Evolutionary conservation across 108 stramenopile species (phyloP).

Genomic region (Nitzschia palea): DNA sequence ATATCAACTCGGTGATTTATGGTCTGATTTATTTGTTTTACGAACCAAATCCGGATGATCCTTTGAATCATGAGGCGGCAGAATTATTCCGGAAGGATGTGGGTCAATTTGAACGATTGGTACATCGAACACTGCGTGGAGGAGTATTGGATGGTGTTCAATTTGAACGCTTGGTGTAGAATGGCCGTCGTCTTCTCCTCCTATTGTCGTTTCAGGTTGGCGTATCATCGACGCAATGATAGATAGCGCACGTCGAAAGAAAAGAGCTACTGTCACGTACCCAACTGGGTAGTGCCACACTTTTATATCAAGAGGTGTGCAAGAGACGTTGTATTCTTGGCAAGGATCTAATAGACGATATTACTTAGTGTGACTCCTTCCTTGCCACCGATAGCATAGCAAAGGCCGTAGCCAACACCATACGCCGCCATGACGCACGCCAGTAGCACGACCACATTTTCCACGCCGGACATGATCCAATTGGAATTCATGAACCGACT

Average conservation of each 20-base stretch:
- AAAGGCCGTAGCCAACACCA: constrained; percentile 29
- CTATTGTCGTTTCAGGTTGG: too few relatives aligned
- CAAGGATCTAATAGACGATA: not conserved
- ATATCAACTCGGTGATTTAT: constrained; percentile 99
- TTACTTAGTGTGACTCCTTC: constrained; percentile 1
- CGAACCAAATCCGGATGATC: constrained; percentile 99
- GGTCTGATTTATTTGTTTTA: constrained; percentile 98
- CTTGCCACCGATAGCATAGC: constrained; percentile 6
- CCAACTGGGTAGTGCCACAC: too few relatives aligned
- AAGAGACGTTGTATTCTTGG: too few relatives aligned
- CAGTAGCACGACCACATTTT: constrained; percentile 58
- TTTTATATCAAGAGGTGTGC: too few relatives aligned
- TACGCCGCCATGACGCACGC: constrained; percentile 51
- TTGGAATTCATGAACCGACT: constrained; percentile 55
- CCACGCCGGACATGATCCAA: constrained; percentile 60
- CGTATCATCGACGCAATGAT: too few relatives aligned
- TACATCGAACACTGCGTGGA: constrained; percentile 82
- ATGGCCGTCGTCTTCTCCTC: too few relatives aligned
- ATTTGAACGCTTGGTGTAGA: constrained; percentile 75
- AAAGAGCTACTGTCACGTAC: too few relatives aligned
- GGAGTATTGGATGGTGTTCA: constrained; percentile 85
- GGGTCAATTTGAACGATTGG: constrained; percentile 82
- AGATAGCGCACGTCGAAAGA: too few relatives aligned
- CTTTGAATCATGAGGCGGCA: constrained; percentile 98
- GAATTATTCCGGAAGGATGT: constrained; percentile 94